Base-by-base conservation (phyloP, 1,284 basidiomycete genomes). In the Moniliella sp. region DNA sequence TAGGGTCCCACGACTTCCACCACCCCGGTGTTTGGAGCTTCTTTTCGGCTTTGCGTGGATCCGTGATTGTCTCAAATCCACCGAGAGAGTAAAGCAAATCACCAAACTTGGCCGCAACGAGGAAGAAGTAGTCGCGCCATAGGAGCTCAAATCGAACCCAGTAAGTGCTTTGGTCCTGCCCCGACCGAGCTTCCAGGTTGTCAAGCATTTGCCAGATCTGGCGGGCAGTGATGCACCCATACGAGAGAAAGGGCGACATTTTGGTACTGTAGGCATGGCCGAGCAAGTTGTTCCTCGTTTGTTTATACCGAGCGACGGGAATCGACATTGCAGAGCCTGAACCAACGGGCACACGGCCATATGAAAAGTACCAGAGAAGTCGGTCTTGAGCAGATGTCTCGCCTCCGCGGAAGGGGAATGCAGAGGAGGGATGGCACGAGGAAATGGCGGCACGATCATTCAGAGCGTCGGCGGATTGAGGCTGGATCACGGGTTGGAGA, bases 21-120 rank as follows among this genome's bases (percentile, higher is more conserved):
- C 41, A 48, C n/a, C n/a, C n/a, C 9, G 45, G 42, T 7, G 44
- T 34, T 44, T 57, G 56, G 48, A 62, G 36, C 39, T 62, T 62
- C 35, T 52, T 51, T n/a, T 46, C 40, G 9, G 63, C 61, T 23
- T 56, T 51, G 26, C 61, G 59, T 2, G 63, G 63, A 28, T 64
- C 60, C n/a, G 66, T 62, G n/a, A 63, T 55, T 2, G 47, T 49
- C 32, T 66, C 65, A 42, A 64, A 66, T 0, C 66, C 66, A 27
- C 57, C 60, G 3, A 66, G 45, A 32, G 62, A 57, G 49, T 65
- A 67, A 4, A 68, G 49, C 13, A 61, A 42, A 15, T 55, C 38
- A 1, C 62, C 62, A 27, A 50, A 54, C 32, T 51, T 51, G 23
- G 36, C 33, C 0, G 42, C 45, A 25, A 54, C 48, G 35, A 39